These are phyloP conservation scores for Cercospora sojina DNA, from an alignment of 2,329 filamentous ascomycete species.

Conservation along the genomic window DNA sequence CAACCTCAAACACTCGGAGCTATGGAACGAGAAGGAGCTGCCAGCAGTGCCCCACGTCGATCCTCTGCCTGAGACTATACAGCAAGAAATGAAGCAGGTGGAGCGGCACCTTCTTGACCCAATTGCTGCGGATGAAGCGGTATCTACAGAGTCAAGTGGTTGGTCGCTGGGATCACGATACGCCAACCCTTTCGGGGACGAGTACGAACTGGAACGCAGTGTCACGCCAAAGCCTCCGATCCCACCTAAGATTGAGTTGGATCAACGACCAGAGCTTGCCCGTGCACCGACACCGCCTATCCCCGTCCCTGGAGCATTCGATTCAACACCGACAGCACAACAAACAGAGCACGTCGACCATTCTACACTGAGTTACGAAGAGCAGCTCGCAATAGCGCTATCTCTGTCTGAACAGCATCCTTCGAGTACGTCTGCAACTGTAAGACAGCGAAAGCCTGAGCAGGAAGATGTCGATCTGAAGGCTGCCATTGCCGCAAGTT, in stretches of 20 bases:
- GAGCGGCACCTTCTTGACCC: constrained; percentile 29
- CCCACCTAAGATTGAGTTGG: constrained; percentile 45
- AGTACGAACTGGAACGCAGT: constrained; percentile 41
- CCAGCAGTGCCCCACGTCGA: constrained; percentile 24
- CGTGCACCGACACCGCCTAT: constrained; percentile 25
- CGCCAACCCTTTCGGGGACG: constrained; percentile 50
- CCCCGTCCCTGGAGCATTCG: constrained; percentile 26
- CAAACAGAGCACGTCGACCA: constrained; percentile 20
- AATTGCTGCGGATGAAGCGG: constrained; percentile 14
- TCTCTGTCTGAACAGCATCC: constrained; percentile 39
- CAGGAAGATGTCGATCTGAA: constrained; percentile 34
- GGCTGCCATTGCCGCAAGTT: constrained; percentile 39
- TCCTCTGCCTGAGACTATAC: constrained; percentile 22
- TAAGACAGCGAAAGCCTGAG: constrained; percentile 25
- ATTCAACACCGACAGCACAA: constrained; percentile 8
- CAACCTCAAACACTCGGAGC: constrained; percentile 28
- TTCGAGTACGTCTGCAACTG: constrained; percentile 26
- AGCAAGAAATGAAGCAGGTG: constrained; percentile 30
- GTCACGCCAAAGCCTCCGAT: constrained; percentile 47
- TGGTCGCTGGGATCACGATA: constrained; percentile 44
- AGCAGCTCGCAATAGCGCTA: constrained; percentile 40
- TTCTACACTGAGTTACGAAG: constrained; percentile 37
- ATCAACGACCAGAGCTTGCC: constrained; percentile 18
- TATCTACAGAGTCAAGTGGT: constrained; percentile 34
- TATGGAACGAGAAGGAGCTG: constrained; percentile 21